Conservation (phyloP, 75 land plant genomes). For the Cupressus sempervirens region DNA sequence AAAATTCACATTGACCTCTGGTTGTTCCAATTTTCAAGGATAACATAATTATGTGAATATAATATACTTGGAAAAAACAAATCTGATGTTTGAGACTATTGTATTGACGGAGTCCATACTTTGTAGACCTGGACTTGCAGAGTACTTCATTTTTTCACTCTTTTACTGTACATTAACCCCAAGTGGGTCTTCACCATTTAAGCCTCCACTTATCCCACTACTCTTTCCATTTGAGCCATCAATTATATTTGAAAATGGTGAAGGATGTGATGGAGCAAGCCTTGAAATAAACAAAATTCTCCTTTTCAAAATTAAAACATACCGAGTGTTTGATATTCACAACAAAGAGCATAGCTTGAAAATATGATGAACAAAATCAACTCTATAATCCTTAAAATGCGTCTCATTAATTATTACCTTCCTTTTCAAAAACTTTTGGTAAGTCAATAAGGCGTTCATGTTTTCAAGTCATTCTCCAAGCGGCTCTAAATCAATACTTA, state of each 20-base stretch:
- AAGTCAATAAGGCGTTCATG: constrained; percentile 62
- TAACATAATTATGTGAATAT: too few species aligned
- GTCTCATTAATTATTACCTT: constrained; percentile 61
- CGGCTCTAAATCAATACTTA: constrained; percentile 75
- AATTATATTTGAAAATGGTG: constrained; percentile 11
- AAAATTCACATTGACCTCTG: too few species aligned
- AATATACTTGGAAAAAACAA: too few species aligned
- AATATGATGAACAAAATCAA: constrained; percentile 47
- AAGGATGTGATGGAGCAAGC: constrained; percentile 45
- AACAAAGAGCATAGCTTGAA: background rate
- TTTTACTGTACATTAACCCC: constrained; percentile 47
- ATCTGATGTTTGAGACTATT: too few species aligned
- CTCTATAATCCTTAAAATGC: constrained; percentile 68
- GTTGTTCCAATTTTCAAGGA: too few species aligned
- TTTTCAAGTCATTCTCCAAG: constrained; percentile 79
- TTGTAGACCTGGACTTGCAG: too few species aligned
- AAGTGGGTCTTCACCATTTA: constrained; percentile 38
- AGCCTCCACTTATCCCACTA: constrained; percentile 15
- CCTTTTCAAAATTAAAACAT: background rate
- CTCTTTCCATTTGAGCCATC: constrained; percentile 12
- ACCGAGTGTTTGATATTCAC: background rate
- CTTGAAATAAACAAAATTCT: constrained; percentile 32
- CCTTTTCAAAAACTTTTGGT: constrained; percentile 58
- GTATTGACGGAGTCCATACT: too few species aligned
- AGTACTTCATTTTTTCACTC: constrained; percentile 37